Evolutionary conservation across 371 early-diverging fungal genomes (phyloP).

Genomic region (Mucor velutinosus): DNA sequence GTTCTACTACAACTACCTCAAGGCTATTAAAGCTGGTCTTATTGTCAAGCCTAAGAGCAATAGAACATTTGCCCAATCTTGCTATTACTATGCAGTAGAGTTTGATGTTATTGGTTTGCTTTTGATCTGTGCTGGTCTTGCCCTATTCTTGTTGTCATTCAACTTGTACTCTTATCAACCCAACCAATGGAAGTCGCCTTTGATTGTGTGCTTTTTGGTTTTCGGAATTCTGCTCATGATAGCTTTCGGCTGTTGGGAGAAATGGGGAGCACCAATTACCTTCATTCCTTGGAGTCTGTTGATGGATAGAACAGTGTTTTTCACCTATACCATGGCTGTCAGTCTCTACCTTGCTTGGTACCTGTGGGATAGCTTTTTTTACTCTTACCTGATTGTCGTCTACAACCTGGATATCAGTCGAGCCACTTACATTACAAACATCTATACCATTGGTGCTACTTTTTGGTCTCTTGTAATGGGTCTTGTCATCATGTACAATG

Average conservation of each 20-base stretch:
- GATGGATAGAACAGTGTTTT: slow-evolving; percentile 21
- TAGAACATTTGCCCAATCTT: slow-evolving; percentile 8
- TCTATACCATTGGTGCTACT: slow-evolving; percentile 20
- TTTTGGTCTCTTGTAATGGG: slow-evolving; percentile 22
- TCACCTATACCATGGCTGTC: slow-evolving; percentile 16
- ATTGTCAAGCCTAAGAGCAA: slow-evolving; percentile 5
- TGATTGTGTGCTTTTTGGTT: slow-evolving; percentile 18
- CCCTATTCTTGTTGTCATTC: slow-evolving; percentile 20
- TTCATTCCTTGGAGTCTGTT: slow-evolving; percentile 24
- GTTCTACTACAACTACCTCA: slow-evolving; percentile 20
- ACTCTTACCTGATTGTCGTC: slow-evolving; percentile 26
- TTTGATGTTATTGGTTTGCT: slow-evolving; percentile 19
- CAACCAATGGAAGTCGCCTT: slow-evolving; percentile 17
- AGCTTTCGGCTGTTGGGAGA: slow-evolving; percentile 18
- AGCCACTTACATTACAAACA: slow-evolving; percentile 21
- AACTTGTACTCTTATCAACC: slow-evolving; percentile 13
- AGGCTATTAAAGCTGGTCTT: slow-evolving; percentile 23
- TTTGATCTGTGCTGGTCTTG: slow-evolving; percentile 18
- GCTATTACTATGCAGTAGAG: slow-evolving; percentile 8
- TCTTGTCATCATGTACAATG: slow-evolving; percentile 15
- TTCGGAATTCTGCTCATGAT: slow-evolving; percentile 14
- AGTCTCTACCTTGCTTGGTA: slow-evolving; percentile 21
- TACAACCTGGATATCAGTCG: slow-evolving; percentile 9
- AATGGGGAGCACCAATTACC: slow-evolving; percentile 8
- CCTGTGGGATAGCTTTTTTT: slow-evolving; percentile 20